Percentiles rank a stretch among this genome's conserved stretches.
These are phyloP conservation scores for Boletus reticulatus DNA, from an alignment of 768 basidiomycete species.

Conservation along the genomic window DNA sequence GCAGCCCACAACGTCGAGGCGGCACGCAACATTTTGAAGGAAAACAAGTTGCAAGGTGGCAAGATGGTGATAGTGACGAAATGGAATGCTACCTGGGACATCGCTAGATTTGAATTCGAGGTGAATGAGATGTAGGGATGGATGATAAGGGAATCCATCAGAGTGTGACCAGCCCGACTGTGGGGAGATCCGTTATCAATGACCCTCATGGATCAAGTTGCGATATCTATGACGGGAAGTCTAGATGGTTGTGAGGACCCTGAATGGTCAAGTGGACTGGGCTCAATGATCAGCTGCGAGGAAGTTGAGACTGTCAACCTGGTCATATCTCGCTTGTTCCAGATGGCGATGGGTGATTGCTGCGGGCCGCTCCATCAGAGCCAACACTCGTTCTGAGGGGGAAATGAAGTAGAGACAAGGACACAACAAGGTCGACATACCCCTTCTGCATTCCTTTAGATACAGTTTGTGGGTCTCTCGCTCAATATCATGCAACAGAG, in stretches of 20 bases:
- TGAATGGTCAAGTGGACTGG: neutral
- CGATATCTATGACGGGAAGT: neutral
- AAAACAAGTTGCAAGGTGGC: neutral
- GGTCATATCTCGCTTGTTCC: too few species aligned
- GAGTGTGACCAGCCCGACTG: neutral
- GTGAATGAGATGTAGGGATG: neutral
- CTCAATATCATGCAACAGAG: too few species aligned
- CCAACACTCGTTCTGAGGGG: too few species aligned
- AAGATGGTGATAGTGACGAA: neutral
- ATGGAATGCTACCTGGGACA: neutral
- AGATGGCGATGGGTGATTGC: too few species aligned
- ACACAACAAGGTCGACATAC: too few species aligned
- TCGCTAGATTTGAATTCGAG: neutral
- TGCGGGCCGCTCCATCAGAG: too few species aligned
- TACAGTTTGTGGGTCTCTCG: too few species aligned
- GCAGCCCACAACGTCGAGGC: neutral
- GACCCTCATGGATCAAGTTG: slow-evolving; percentile 13
- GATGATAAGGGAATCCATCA: slow-evolving; percentile 1
- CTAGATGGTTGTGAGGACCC: neutral
- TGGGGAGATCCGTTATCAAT: slow-evolving; percentile 11
- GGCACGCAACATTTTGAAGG: neutral
- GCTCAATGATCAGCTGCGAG: too few species aligned
- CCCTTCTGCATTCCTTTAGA: too few species aligned
- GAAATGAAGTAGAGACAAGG: too few species aligned
- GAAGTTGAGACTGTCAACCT: too few species aligned